Evolutionary conservation across 2,329 filamentous ascomycete genomes (phyloP).

Genomic region (Fusarium camptoceras): DNA sequence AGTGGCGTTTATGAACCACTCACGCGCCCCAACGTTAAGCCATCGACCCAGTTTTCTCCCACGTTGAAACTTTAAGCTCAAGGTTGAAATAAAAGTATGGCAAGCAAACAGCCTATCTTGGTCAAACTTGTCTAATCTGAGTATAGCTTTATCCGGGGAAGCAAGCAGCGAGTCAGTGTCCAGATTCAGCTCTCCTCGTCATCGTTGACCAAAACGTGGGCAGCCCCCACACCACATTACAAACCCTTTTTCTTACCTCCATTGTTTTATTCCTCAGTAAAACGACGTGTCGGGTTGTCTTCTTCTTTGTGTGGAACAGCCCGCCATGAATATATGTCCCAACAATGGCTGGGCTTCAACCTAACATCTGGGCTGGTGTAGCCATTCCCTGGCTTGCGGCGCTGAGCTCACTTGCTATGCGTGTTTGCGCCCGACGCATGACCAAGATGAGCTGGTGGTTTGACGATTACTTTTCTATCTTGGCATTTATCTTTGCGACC

Average conservation of each 20-base stretch:
- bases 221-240: not conserved
- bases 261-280: not conserved
- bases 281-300: not conserved
- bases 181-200: not conserved
- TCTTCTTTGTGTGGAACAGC: not conserved
- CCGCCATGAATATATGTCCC: not conserved
- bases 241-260: not conserved
- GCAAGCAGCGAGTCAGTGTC: constrained; percentile 8
- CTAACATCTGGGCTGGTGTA: constrained; percentile 36
- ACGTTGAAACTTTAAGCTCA: not conserved
- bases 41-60: not conserved
- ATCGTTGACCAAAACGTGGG: not conserved
- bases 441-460: constrained; percentile 41
- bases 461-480: constrained; percentile 40
- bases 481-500: constrained; percentile 38
- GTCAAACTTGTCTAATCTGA: not conserved
- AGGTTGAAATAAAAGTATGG: not conserved
- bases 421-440: constrained; percentile 36
- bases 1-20: not conserved
- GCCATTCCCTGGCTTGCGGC: constrained; percentile 43
- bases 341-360: constrained; percentile 41
- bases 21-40: not conserved
- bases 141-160: not conserved
- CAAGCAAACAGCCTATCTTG: not conserved
- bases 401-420: constrained; percentile 27